Base-by-base conservation (phyloP, 257 asterid species). In the Echites panduratus region DNA sequence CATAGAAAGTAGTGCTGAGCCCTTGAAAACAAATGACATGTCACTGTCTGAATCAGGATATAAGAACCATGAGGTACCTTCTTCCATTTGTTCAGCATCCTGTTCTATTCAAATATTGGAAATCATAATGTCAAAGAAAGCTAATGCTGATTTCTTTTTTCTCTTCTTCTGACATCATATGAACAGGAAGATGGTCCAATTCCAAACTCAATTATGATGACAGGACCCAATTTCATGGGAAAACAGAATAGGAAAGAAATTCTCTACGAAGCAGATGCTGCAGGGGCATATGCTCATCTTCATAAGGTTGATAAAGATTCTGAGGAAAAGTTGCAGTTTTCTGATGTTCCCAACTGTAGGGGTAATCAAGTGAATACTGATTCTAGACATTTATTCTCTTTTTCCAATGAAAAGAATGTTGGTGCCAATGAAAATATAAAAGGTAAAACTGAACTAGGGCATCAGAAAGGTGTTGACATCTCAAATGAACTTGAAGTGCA, bases 381-480 rank as follows among this genome's bases (percentile, higher is more conserved):
- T 35, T 26, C 68, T 27, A 38, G 48, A 17, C 16, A 63, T 82
- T 35, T 70, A 71, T 73, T 48, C 66, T 17, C 82, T 7, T 35
- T 63, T 35, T 38, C 27, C 27, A 19, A 63, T 19, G 27, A 61
- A 13, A 22, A 59, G 66, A 27, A 32, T 68, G 68, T 47, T 19
- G 53, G 73, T 75, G 24, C 67, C 44, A 61, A 29, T 9, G 5
- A 32, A 49, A 44, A 75, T 41, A 84, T 83, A 68, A 85, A 82
- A 72, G 77, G 72, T 79, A 88, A 90, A 78, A 76, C 68, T 32
- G 99, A 87, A 84, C 95, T 89, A 54, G 99, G 90, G 78, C 93
- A 94, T 81, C 89, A 96, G 97, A 96, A 94, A 84, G 97, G 87
- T 87, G 96, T 92, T 64, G 97, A 94, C 71, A 81, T 79, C 57